Base-by-base conservation (phyloP, 495 filamentous ascomycete species). In the Cladorrhinum samala region DNA sequence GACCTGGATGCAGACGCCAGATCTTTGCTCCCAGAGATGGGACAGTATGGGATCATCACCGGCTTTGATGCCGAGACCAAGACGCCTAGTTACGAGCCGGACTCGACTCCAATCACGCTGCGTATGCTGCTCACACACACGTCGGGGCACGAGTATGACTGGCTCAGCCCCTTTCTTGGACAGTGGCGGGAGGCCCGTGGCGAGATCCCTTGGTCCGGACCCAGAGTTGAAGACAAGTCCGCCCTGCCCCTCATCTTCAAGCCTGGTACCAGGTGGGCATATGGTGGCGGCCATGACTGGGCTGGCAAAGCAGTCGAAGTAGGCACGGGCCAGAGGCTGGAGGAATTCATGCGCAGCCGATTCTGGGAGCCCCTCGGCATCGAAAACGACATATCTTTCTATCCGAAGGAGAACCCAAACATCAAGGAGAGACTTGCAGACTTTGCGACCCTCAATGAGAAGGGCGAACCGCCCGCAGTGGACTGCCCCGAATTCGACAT, bases 221-320 rank as follows among this genome's bases (percentile, higher is more conserved):
- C 46, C 25, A 59, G 49, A 1, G 25, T 65, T 7, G 58, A 59
- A n/a, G 67, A 70, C 17, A 55, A 61, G 6, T 75, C 65, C 46
- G 53, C 46, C n/a, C 59, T 66, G 24, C 77, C 77, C 8, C 68
- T 80, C 5, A 38, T 65, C 11, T 77, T 71, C 56, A 71, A 80
- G 25, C 79, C 78, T 1, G 79, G 79, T 2, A 63, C 63, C 2
- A 60, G 64, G 14, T 83, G 72, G 72, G 57, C 65, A 43, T 83
- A 82, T 52, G 69, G 77, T 2, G 52, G 62, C 1, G 66, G 72
- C n/a, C 58, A 78, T 1, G 78, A 82, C 58, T 81, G 78, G 70
- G 75, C 72, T 0, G 75, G 78, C 5, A 64, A 67, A 53, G 54
- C 58, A 4, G 27, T 56, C 17, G 39, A 45, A 17, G 24, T 46